phyloP scores from a whole-genome alignment of 208 protist species.

The Crithidia fasciculata region DNA sequence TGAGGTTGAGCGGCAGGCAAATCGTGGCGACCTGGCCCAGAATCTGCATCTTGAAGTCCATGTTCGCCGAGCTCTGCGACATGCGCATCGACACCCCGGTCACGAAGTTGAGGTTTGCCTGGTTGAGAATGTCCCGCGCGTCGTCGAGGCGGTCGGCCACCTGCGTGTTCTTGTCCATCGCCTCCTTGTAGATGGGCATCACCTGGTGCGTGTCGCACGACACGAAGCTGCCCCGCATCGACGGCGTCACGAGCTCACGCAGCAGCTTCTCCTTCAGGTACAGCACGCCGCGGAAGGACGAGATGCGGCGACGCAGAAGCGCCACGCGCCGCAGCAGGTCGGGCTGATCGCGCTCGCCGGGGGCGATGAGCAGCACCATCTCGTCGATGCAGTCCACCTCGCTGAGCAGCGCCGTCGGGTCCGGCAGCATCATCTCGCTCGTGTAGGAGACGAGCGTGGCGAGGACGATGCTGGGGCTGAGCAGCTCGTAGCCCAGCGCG shows the following conservation, averaged over 20 bases:
- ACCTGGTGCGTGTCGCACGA: constrained; percentile 31
- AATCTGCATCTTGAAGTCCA: constrained; percentile 87
- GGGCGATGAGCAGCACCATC: constrained; percentile 87
- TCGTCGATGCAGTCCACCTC: constrained; percentile 90
- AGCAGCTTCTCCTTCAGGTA: constrained; percentile 86
- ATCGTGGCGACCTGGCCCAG: constrained; percentile 80
- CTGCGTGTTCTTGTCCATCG: constrained; percentile 66
- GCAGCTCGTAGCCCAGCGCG: constrained; percentile 8
- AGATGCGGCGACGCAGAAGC: constrained; percentile 78
- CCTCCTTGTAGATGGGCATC: constrained; percentile 52
- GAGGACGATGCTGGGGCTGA: constrained; percentile 40
- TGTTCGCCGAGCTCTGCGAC: constrained; percentile 81
- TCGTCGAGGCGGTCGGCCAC: constrained; percentile 80
- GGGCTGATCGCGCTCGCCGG: constrained; percentile 78
- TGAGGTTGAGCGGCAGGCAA: constrained; percentile 85
- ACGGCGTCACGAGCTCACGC: constrained; percentile 65
- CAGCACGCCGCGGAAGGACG: constrained; percentile 51
- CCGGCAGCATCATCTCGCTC: constrained; percentile 70
- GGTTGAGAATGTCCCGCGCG: constrained; percentile 80
- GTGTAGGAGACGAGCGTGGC: constrained; percentile 66
- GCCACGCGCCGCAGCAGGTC: constrained; percentile 84
- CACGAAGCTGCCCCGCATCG: constrained; percentile 77
- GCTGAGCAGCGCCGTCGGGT: constrained; percentile 71
- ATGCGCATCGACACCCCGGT: constrained; percentile 86
- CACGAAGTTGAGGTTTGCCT: constrained; percentile 88